Evolutionary conservation across 768 basidiomycete species (phyloP), one percentile per base, ranked within the genome.

Genomic region (Leucosporidium creatinivorum): DNA sequence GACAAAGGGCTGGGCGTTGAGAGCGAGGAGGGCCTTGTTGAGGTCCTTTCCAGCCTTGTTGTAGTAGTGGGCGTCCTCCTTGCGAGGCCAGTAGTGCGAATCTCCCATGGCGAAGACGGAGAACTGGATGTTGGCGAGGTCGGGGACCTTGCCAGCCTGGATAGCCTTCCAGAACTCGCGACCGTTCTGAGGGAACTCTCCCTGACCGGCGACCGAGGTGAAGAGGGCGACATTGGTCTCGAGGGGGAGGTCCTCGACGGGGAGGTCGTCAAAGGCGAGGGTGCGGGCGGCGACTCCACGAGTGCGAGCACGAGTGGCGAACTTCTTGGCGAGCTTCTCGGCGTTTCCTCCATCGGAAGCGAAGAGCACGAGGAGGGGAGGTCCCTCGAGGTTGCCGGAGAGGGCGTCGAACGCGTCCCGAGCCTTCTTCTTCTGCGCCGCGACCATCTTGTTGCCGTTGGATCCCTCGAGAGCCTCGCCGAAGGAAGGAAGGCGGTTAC

Each of bases 81-180:
- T 84, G 51, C 96, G 85, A 13, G 96, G 96, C 96, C 96, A 99
- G 81, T 99, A 99, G 79, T 96, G 93, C 77, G 89, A 93, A 78
- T 99, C 96, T 68, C 96, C 96, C 86, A 99, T 88, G 58, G 82
- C 94, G 73, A 98, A 96, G 54, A 98, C 92, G 62, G 87, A 79
- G 78, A 85, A 89, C 75, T 84, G 87, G 44, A 28, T 9, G 69
- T 86, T 86, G 61, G 87, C 86, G 25, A 84, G 84, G n/a, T 81
- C 81, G 15, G 81, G 79, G 3, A 81, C 80, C 61, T 77, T 79
- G 67, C 74, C 73, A 12, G 86, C 86, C 72, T 89, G 88, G 73
- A 96, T 74, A 6, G 89, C 83, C 80, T 94, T 97, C 83, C 88
- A 87, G 76, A 93, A 85, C 54, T 85, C 86, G 54, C 96, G 85